These are phyloP conservation scores for Globisporangium yorkense DNA, from an alignment of 352 stramenopile genomes.

Conservation along the genomic window DNA sequence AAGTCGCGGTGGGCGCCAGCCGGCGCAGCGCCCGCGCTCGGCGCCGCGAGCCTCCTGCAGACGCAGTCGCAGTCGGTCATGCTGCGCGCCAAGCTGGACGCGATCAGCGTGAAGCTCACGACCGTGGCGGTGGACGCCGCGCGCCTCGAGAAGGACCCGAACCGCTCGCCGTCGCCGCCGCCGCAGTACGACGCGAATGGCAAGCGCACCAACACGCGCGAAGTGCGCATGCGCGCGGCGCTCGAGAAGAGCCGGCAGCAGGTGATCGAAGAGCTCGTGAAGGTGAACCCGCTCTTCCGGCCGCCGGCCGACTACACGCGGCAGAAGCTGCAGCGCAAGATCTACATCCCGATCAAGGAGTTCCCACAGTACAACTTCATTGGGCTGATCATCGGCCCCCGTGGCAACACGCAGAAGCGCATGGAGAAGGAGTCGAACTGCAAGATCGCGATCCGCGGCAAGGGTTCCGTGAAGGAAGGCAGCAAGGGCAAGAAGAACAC, in stretches of 20 bases:
- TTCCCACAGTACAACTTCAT: conserved; percentile 99
- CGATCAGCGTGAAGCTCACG: conserved; percentile 61
- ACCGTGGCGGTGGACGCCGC: conserved; percentile 82
- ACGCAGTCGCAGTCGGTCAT: conserved; percentile 68
- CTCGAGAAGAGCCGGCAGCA: conserved; percentile 89
- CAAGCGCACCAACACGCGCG: conserved; percentile 95
- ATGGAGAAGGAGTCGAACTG: conserved; percentile 98
- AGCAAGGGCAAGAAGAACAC: conserved; percentile 91
- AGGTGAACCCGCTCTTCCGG: conserved; percentile 91
- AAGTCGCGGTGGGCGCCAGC: conserved; percentile 78
- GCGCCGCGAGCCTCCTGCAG: conserved; percentile 38
- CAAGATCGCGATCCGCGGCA: conserved; percentile 98
- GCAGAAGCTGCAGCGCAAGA: conserved; percentile 93
- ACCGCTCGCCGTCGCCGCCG: conserved; percentile 87
- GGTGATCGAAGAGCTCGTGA: conserved; percentile 95
- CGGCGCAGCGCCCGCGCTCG: conserved; percentile 25
- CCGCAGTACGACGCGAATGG: conserved; percentile 96
- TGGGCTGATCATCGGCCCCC: conserved; percentile 97
- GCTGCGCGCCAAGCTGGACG: conserved; percentile 67
- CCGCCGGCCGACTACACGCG: conserved; percentile 86
- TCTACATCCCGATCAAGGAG: conserved; percentile 97
- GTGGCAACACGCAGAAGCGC: conserved; percentile 98
- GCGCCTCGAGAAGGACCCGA: conserved; percentile 81
- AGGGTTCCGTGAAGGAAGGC: conserved; percentile 96
- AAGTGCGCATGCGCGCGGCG: conserved; percentile 90